Conservation (phyloP, 169 alveolate genomes). For the Plasmodium gaboni region DNA sequence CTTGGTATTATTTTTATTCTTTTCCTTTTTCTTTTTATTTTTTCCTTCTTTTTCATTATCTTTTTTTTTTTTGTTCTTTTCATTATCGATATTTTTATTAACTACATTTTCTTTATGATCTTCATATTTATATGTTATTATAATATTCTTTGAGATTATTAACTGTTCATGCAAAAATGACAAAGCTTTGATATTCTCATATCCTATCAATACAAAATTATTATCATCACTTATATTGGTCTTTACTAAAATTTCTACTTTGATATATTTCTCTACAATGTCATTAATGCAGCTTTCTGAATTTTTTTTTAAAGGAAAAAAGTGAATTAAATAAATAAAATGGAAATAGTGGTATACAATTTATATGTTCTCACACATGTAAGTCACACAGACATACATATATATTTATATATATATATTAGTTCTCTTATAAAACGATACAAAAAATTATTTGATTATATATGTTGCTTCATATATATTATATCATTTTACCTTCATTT, state of each 20-base stretch:
- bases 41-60: slow-evolving; percentile 15
- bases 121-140: slow-evolving; percentile 31
- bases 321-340: not conserved
- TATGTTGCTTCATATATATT: not conserved
- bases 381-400: no score
- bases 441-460: not conserved
- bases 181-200: slow-evolving; percentile 34
- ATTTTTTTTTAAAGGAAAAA: not conserved
- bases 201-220: slow-evolving; percentile 33
- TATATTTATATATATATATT: no score
- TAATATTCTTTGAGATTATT: slow-evolving; percentile 35
- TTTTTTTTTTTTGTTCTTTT: slow-evolving; percentile 13
- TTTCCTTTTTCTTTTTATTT: slow-evolving; percentile 47
- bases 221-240: slow-evolving; percentile 8
- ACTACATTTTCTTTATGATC: not conserved
- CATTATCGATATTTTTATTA: not conserved
- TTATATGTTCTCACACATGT: no score
- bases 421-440: not conserved
- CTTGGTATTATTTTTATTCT: slow-evolving; percentile 22
- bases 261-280: slow-evolving; percentile 18
- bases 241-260: slow-evolving; percentile 33
- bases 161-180: slow-evolving; percentile 71
- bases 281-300: slow-evolving; percentile 55
- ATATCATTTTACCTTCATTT: slow-evolving; percentile 24
- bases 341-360: not conserved